phyloP scores from a whole-genome alignment of 2,329 filamentous ascomycete species.

The Colletotrichum sp. region DNA sequence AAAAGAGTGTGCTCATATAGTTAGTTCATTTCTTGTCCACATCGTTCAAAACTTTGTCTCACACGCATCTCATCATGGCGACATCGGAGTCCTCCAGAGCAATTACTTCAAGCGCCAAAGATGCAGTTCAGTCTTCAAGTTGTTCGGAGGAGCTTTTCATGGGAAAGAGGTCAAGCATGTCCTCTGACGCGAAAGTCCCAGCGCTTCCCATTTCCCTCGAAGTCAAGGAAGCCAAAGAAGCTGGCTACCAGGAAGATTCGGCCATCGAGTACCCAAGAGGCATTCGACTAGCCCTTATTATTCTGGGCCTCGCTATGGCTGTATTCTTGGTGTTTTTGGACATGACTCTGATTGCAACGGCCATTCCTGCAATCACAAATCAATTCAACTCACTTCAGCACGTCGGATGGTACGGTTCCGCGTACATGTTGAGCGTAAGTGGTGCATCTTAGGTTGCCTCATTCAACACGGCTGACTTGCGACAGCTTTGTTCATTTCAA shows the following conservation, averaged over 20 bases:
- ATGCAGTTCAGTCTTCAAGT: neutral
- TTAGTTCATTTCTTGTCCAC: neutral
- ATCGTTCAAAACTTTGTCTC: neutral
- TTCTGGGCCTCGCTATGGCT: conserved; percentile 56
- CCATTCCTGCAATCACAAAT: conserved; percentile 54
- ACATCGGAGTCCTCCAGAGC: neutral
- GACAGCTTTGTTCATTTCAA: conserved; percentile 25
- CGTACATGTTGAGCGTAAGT: conserved; percentile 47
- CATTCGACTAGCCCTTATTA: conserved; percentile 48
- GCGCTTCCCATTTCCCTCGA: neutral
- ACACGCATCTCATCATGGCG: neutral
- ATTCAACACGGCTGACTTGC: neutral
- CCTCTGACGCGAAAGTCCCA: neutral
- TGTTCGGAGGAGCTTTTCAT: neutral
- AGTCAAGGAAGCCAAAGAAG: neutral
- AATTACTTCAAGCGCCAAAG: neutral
- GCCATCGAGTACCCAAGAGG: conserved; percentile 19
- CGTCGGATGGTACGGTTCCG: conserved; percentile 61
- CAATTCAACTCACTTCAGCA: conserved; percentile 55
- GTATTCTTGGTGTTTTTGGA: conserved; percentile 52
- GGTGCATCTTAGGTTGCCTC: neutral
- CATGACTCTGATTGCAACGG: conserved; percentile 26
- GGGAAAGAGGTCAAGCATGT: neutral
- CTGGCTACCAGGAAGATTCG: neutral
- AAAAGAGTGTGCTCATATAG: neutral